These are phyloP conservation scores for Pseudozyma pruni DNA, from an alignment of 1,284 basidiomycete genomes.

Conservation along the genomic window DNA sequence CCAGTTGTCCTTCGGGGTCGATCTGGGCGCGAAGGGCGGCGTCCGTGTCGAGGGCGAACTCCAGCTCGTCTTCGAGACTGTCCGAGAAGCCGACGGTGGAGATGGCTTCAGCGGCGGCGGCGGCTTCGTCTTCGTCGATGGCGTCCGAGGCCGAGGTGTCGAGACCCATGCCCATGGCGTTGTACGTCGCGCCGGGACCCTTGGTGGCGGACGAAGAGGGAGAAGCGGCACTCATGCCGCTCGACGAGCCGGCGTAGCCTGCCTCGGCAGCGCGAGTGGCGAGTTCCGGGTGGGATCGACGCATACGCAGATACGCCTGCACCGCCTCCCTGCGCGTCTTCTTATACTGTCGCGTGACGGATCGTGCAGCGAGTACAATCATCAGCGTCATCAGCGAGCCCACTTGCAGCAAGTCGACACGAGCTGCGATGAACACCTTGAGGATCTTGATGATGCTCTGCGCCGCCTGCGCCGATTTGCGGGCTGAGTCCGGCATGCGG, in stretches of 20 bases:
- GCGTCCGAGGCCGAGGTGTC: constrained; percentile 26
- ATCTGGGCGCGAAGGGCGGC: constrained; percentile 26
- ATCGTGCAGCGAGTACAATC: constrained; percentile 40
- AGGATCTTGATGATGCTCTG: constrained; percentile 46
- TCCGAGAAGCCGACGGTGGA: constrained; percentile 22
- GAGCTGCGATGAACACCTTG: constrained; percentile 45
- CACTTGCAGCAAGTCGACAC: constrained; percentile 39
- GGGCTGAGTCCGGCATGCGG: constrained; percentile 34
- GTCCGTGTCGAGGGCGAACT: constrained; percentile 37
- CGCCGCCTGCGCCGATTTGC: constrained; percentile 36
- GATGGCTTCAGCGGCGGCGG: constrained; percentile 18
- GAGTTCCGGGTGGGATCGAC: constrained; percentile 18
- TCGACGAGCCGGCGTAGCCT: constrained; percentile 13
- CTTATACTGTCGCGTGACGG: constrained; percentile 41
- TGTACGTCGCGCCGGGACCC: constrained; percentile 22
- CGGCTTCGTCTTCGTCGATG: constrained; percentile 27
- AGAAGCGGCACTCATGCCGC: constrained; percentile 1
- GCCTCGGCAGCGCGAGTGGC: constrained; percentile 21
- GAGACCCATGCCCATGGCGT: constrained; percentile 25
- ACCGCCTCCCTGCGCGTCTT: constrained; percentile 31
- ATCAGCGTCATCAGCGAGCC: constrained; percentile 44
- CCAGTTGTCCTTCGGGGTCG: constrained; percentile 38
- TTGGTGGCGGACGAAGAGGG: constrained; percentile 10
- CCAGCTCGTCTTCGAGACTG: constrained; percentile 40
- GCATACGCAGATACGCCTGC: constrained; percentile 29